Conservation (phyloP, 495 filamentous ascomycete species). For the Trichocladium antarcticum region DNA sequence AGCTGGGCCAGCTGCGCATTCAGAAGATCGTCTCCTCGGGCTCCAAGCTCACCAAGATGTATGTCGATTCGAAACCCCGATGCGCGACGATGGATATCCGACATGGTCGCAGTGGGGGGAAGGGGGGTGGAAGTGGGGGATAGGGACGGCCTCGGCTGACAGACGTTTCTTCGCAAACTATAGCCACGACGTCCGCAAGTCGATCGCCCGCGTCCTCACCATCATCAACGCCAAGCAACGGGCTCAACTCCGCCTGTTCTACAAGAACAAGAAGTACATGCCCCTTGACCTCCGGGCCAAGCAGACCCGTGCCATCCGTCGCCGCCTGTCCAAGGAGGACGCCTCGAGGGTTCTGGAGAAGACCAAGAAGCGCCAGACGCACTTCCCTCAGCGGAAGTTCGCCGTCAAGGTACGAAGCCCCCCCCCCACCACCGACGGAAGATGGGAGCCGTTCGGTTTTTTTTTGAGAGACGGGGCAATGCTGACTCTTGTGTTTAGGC, state of each 20-base stretch:
- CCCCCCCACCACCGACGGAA: not conserved
- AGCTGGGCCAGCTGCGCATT: slow-evolving; percentile 84
- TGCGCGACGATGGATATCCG: not conserved
- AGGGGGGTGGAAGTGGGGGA: slow-evolving; percentile 1
- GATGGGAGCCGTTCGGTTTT: not conserved
- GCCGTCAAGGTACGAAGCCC: slow-evolving; percentile 74
- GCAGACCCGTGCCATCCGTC: slow-evolving; percentile 90
- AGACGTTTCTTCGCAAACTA: slow-evolving; percentile 4
- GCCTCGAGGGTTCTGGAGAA: slow-evolving; percentile 67
- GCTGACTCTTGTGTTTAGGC: slow-evolving; percentile 21
- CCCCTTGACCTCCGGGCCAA: slow-evolving; percentile 95
- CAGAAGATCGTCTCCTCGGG: slow-evolving; percentile 93
- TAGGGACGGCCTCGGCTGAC: slow-evolving; percentile 14
- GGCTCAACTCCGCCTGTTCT: slow-evolving; percentile 94
- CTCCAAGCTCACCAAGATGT: slow-evolving; percentile 96
- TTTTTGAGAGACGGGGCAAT: not conserved
- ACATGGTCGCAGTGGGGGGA: not conserved
- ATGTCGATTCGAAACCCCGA: slow-evolving; percentile 33
- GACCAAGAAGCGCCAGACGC: slow-evolving; percentile 82
- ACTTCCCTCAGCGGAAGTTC: slow-evolving; percentile 98
- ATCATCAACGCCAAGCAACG: slow-evolving; percentile 99
- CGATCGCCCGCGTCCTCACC: slow-evolving; percentile 93
- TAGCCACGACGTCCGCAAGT: slow-evolving; percentile 98
- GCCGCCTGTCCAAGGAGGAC: slow-evolving; percentile 85
- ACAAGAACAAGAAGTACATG: slow-evolving; percentile 98